Conservation (phyloP, 1,284 basidiomycete genomes). For the Meripilus lineatus region DNA sequence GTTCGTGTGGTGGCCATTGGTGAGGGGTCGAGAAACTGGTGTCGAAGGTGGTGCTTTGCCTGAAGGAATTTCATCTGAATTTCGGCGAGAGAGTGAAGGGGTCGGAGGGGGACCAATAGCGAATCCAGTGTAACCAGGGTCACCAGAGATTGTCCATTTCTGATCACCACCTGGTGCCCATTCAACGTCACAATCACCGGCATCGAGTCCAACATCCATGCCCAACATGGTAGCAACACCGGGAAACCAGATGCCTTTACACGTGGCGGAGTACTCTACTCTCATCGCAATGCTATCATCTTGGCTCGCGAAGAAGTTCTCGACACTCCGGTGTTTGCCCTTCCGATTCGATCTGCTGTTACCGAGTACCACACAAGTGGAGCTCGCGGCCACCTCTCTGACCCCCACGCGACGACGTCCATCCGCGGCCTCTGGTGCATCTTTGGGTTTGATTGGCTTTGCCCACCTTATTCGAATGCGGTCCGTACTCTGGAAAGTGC, state of each 20-base stretch:
- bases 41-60: constrained; percentile 36
- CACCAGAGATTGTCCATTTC: constrained; percentile 61
- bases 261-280: constrained; percentile 66
- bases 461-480: constrained; percentile 75
- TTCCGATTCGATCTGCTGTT: constrained; percentile 34
- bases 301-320: constrained; percentile 2
- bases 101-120: constrained; percentile 36
- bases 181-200: constrained; percentile 57
- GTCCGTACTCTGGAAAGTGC: constrained; percentile 73
- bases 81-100: constrained; percentile 14
- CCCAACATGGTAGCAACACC: constrained; percentile 79
- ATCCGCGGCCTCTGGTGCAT: constrained; percentile 42
- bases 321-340: constrained; percentile 21
- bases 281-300: constrained; percentile 43
- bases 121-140: constrained; percentile 64
- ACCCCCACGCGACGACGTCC: constrained; percentile 63
- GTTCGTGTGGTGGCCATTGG: constrained; percentile 9
- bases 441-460: constrained; percentile 46
- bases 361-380: constrained; percentile 55
- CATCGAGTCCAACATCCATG: constrained; percentile 65
- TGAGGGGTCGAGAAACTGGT: constrained; percentile 31
- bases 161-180: constrained; percentile 52
- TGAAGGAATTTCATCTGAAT: constrained; percentile 15
- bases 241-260: constrained; percentile 72
- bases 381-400: constrained; percentile 57